These are phyloP conservation scores for Monosporozyma unispora DNA, from an alignment of 805 yeast genomes.

Conservation along the genomic window DNA sequence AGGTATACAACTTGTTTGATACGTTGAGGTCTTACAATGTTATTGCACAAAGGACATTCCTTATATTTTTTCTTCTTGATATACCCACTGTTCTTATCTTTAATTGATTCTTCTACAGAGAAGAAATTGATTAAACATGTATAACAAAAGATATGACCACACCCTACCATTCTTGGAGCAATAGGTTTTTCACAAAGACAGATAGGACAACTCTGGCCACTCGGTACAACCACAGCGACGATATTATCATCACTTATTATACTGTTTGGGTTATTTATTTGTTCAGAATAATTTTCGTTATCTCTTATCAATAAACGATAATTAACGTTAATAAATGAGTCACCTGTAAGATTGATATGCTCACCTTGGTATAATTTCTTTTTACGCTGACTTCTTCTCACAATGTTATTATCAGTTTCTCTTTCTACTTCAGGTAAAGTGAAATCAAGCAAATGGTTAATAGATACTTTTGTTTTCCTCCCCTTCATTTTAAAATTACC, in stretches of 20 bases:
- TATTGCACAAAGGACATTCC: constrained; percentile 77
- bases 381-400: constrained; percentile 15
- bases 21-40: constrained; percentile 43
- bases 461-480: constrained; percentile 39
- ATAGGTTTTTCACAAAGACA: constrained; percentile 76
- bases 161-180: constrained; percentile 90
- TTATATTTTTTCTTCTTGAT: constrained; percentile 40
- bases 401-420: constrained; percentile 7
- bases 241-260: constrained; percentile 55
- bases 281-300: constrained; percentile 45
- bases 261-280: constrained; percentile 65
- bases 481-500: constrained; percentile 30
- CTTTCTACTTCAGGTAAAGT: constrained; percentile 36
- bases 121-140: constrained; percentile 71
- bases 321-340: constrained; percentile 70
- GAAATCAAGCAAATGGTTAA: constrained; percentile 60
- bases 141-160: constrained; percentile 89
- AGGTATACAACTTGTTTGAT: constrained; percentile 55
- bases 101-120: constrained; percentile 37
- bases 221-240: constrained; percentile 64
- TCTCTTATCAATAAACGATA: constrained; percentile 76
- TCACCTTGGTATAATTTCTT: constrained; percentile 25
- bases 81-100: constrained; percentile 25
- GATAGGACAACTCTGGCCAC: constrained; percentile 80
- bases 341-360: constrained; percentile 47